Evolutionary conservation across 2,329 filamentous ascomycete genomes (phyloP), one percentile per base, ranked within the genome.

Genomic region (Fusarium pseudocircinatum): DNA sequence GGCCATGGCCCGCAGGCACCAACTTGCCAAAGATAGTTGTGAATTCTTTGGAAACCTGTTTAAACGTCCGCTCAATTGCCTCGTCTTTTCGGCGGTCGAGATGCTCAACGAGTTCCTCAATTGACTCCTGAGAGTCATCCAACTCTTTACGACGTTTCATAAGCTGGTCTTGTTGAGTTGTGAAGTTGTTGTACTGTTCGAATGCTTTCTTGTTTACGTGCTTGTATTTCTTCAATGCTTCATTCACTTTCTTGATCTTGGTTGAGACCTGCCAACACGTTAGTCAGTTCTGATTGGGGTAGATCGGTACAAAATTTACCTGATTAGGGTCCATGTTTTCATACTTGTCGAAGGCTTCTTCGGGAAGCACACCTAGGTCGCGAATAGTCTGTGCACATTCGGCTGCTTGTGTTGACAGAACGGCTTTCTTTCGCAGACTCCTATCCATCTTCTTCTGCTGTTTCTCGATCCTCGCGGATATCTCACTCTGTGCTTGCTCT

Each of bases 121-220:
- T 99, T 3, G 94, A 96, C 40, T 87, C 88, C 75, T 97, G 94
- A 6, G 94, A 96, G 20, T 91, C 91, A 77, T 97, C 94, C 16
- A 99, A 90, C 81, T 98, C 96, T 77, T 92, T 90, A 56, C 96
- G 91, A 75, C 96, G 93, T 79, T 93, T 93, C 56, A 93, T 93
- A 24, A 99, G 87, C 28, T 93, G 92, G 70, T 97, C 95, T 64
- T 97, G 93, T 83, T 98, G 94, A 57, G 92, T 93, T 13, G 96
- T 98, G 81, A 98, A 99, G 84, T 92, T 97, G 84, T 96, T 97
- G 85, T 98, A 99, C 82, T 99, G 96, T 83, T 99, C 97, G 80
- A 98, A 97, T 1, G 96, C 96, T 84, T 99, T 98, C 85, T 98
- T 99, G 89, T 99, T 99, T 84, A 99, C 95, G 78, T 98, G 94